Evolutionary conservation across 257 asterid species (phyloP).

Genomic region (Voacanga thouarsii): DNA sequence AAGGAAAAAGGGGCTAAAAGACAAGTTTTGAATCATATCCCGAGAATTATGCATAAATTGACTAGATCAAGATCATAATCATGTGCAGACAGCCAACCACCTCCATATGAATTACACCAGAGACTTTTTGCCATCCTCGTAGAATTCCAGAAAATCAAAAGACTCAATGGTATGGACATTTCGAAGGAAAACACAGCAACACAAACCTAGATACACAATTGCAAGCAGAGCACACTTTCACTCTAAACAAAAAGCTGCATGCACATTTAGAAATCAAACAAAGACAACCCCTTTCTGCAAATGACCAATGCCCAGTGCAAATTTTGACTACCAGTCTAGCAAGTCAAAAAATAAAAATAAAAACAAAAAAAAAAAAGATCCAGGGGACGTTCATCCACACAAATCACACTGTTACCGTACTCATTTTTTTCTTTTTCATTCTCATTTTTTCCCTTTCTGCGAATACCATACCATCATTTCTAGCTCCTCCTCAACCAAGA

Average conservation of each 20-base stretch:
- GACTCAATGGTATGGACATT: too few relatives aligned
- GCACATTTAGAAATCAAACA: not conserved
- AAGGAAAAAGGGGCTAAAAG: too few relatives aligned
- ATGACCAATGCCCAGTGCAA: not conserved
- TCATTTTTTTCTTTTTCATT: too few relatives aligned
- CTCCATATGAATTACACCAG: not conserved
- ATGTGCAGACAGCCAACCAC: conserved; percentile 3
- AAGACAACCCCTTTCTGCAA: not conserved
- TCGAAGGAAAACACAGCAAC: too few relatives aligned
- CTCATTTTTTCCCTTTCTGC: too few relatives aligned
- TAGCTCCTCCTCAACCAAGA: not conserved
- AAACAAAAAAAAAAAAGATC: not conserved
- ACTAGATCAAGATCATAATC: not conserved
- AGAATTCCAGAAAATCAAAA: not conserved
- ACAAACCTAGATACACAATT: too few relatives aligned
- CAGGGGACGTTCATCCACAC: not conserved
- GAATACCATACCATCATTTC: not conserved
- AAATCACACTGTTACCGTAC: not conserved
- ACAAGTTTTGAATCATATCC: not conserved
- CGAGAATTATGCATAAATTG: not conserved
- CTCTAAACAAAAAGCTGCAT: too few relatives aligned
- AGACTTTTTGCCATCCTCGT: not conserved
- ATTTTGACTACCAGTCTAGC: not conserved
- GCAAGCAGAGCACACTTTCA: not conserved
- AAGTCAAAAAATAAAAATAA: too few relatives aligned